These are phyloP conservation scores for Plantago elongata DNA, from an alignment of 257 asterid species.

Conservation along the genomic window DNA sequence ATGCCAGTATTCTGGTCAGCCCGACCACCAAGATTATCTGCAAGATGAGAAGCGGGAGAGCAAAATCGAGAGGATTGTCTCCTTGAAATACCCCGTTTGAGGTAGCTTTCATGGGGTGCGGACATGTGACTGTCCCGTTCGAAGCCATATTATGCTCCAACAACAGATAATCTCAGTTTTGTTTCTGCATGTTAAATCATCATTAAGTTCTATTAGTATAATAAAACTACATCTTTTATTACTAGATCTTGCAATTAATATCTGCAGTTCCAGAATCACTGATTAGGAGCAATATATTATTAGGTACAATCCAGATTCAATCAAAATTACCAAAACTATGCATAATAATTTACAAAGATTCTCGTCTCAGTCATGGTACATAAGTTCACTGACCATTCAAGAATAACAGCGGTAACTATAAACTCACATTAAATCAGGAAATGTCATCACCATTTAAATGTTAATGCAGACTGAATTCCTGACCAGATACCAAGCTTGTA, in stretches of 20 bases:
- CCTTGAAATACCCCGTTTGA: conserved; percentile 78
- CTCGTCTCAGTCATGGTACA: no score
- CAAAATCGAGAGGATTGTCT: conserved; percentile 60
- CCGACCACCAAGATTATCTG: conserved; percentile 60
- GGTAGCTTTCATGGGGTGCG: conserved; percentile 63
- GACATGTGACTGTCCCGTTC: conserved; percentile 35
- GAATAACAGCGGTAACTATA: no score
- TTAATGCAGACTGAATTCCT: no score
- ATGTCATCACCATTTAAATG: no score
- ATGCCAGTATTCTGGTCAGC: conserved; percentile 62
- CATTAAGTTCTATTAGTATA: not conserved
- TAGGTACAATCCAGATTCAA: not conserved
- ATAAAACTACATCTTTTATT: not conserved
- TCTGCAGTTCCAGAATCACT: not conserved
- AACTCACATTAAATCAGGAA: no score
- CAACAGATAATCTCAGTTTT: conserved; percentile 13
- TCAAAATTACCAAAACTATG: not conserved
- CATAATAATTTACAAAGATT: not conserved
- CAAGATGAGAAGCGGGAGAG: conserved; percentile 63
- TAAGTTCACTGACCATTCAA: no score
- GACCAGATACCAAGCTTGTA: no score
- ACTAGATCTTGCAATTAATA: not conserved
- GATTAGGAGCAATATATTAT: not conserved
- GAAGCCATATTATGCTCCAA: conserved; percentile 35
- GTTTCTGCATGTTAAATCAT: conserved; percentile 17